Evolutionary conservation across 371 early-diverging fungal species (phyloP).

Genomic region (Mortierella sp.): DNA sequence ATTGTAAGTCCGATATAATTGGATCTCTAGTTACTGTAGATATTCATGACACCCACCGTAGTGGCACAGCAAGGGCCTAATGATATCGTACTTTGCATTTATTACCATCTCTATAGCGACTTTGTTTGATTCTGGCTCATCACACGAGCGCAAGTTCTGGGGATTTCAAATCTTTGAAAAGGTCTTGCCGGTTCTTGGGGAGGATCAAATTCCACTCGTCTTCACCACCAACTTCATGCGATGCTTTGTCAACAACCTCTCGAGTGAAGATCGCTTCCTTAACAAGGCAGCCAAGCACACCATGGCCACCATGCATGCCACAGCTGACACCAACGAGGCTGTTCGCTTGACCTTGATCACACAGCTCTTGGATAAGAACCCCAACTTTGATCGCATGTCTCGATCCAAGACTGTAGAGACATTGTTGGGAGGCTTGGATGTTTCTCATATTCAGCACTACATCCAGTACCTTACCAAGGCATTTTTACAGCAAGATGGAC

Average conservation of each 20-base stretch:
- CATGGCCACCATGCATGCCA: conserved; percentile 58
- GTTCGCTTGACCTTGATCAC: conserved; percentile 77
- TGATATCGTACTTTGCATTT: not conserved
- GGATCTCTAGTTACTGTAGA: not conserved
- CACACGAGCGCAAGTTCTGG: conserved; percentile 90
- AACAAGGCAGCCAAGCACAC: conserved; percentile 83
- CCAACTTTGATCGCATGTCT: conserved; percentile 81
- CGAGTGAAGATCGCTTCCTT: conserved; percentile 79
- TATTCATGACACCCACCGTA: not conserved
- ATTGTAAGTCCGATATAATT: conserved; percentile 62
- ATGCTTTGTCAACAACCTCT: conserved; percentile 84
- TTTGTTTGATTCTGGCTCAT: conserved; percentile 76
- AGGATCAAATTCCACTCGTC: conserved; percentile 76
- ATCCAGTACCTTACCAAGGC: conserved; percentile 76
- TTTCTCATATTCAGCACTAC: conserved; percentile 76
- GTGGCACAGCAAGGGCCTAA: not conserved
- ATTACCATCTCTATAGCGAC: conserved; percentile 60
- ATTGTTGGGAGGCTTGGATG: conserved; percentile 77
- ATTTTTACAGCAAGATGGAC: conserved; percentile 65
- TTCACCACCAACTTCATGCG: conserved; percentile 89
- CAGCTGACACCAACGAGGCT: conserved; percentile 64
- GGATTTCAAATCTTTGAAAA: conserved; percentile 87
- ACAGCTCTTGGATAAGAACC: conserved; percentile 79
- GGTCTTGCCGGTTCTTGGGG: conserved; percentile 71
- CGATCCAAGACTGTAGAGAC: conserved; percentile 83